Evolutionary conservation across 2,329 filamentous ascomycete species (phyloP).

Genomic region (Huntiella bhutanensis): DNA sequence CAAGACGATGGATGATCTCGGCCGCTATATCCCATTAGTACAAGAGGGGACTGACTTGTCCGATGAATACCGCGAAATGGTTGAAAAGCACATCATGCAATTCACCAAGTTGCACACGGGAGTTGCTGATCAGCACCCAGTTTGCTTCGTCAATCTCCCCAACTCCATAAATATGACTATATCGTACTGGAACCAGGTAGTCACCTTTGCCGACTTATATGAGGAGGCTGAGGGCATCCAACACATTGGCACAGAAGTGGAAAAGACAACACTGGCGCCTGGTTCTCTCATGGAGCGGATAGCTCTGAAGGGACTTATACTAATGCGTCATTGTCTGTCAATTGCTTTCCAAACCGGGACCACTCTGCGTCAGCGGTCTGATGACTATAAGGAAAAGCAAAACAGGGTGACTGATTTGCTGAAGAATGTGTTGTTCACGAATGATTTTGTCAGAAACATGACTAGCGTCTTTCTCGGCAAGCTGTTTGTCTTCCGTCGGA

Average conservation of each 20-base stretch:
- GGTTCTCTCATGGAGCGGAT: constrained; percentile 57
- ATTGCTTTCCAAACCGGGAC: constrained; percentile 68
- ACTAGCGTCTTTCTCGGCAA: constrained; percentile 71
- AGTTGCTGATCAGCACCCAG: constrained; percentile 62
- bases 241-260: constrained; percentile 21
- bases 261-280: constrained; percentile 32
- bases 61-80: constrained; percentile 37
- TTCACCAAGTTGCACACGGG: constrained; percentile 81
- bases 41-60: constrained; percentile 48
- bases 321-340: constrained; percentile 65
- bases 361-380: constrained; percentile 65
- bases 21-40: constrained; percentile 15
- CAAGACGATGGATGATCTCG: constrained; percentile 57
- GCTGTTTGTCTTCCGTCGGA: constrained; percentile 71
- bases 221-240: constrained; percentile 39
- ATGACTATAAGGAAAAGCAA: constrained; percentile 59
- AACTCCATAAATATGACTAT: constrained; percentile 58
- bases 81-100: constrained; percentile 79
- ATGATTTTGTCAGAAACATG: constrained; percentile 59
- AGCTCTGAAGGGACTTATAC: constrained; percentile 61
- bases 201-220: constrained; percentile 57
- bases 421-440: constrained; percentile 54
- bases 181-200: constrained; percentile 71
- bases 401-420: constrained; percentile 48
- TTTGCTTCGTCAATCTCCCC: constrained; percentile 66